Evolutionary conservation across 257 asterid genomes (phyloP), one percentile per base, ranked within the genome.

Genomic region (Primulina eburnea): DNA sequence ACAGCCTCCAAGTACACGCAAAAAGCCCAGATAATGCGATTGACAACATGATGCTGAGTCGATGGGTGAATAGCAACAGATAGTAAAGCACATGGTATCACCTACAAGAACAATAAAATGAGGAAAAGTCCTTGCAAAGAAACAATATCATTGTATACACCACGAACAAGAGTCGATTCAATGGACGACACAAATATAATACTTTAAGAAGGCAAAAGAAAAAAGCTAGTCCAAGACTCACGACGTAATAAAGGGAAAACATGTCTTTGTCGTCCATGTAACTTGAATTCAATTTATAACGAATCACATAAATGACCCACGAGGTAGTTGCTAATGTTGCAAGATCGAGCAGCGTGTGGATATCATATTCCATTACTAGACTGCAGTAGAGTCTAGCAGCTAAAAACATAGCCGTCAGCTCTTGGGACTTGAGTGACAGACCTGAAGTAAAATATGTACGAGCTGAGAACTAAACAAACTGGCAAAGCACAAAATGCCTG

Each of bases 1-100:
- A 81, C 72, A 71, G 85, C 82, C 65, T 81, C 85, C 64, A 81
- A 40, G 40, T 81, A 74, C 28, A 81, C 82, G 65, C 82, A 74
- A 60, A 77, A 77, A 11, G 80, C 77, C 82, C 82, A 77, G 7
- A 50, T 57, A 62, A 82, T 20, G 24, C 79, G 77, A 72, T 75
- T 75, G 38, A 78, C 17, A 3, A 71, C 1, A 59, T 69, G 61
- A 78, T 82, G 81, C 9, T 38, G 26, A 3, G 86, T 82, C 17
- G 67, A 33, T 65, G 83, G 86, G 67, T 82, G 86, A 47, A 82
- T 55, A 10, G 73, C 35, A 3, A 76, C 4, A 61, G 81, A 78
- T 17, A 79, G 60, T 30, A 78, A 8, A 28, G 69, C 78, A 60
- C 83, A 82, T 17, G 86, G 86, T 43, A 62, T 64, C 12, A 75